Evolutionary conservation across 495 filamentous ascomycete species (phyloP).

Genomic region (Xylaria palmicola): DNA sequence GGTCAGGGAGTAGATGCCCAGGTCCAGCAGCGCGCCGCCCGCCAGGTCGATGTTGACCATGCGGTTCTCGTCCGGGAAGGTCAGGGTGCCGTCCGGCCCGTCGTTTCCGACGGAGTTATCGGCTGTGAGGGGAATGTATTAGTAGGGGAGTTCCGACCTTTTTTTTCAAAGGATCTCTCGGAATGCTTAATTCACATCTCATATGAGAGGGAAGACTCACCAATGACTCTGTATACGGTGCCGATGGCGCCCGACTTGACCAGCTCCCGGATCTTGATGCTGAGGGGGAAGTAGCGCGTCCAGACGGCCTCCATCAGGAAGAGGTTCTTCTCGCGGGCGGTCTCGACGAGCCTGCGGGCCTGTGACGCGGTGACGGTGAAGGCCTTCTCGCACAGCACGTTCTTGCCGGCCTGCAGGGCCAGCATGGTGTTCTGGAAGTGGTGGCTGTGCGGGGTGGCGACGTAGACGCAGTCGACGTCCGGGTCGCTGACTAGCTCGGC

Average conservation of each 20-base stretch:
- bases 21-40: slow-evolving; percentile 78
- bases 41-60: slow-evolving; percentile 88
- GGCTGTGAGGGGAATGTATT: slow-evolving; percentile 37
- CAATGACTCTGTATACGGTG: slow-evolving; percentile 70
- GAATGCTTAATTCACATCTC: neutral
- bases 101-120: slow-evolving; percentile 57
- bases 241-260: slow-evolving; percentile 71
- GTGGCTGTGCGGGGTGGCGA: slow-evolving; percentile 93
- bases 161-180: neutral
- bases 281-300: slow-evolving; percentile 88
- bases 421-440: slow-evolving; percentile 91
- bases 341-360: slow-evolving; percentile 69
- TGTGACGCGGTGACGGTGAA: slow-evolving; percentile 89
- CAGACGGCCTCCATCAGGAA: slow-evolving; percentile 98
- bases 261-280: slow-evolving; percentile 69
- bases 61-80: slow-evolving; percentile 59
- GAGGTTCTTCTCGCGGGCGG: slow-evolving; percentile 73
- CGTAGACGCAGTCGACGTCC: slow-evolving; percentile 83
- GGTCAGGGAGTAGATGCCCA: slow-evolving; percentile 86
- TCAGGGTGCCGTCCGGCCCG: slow-evolving; percentile 38
- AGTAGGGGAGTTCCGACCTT: neutral
- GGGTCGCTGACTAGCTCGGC: slow-evolving; percentile 72
- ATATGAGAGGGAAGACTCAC: slow-evolving; percentile 27
- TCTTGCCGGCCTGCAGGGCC: slow-evolving; percentile 76
- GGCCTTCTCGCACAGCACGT: slow-evolving; percentile 91